These are phyloP conservation scores for Amphicarpaea edgeworthii DNA, from an alignment of 306 rosid species.

Conservation along the genomic window DNA sequence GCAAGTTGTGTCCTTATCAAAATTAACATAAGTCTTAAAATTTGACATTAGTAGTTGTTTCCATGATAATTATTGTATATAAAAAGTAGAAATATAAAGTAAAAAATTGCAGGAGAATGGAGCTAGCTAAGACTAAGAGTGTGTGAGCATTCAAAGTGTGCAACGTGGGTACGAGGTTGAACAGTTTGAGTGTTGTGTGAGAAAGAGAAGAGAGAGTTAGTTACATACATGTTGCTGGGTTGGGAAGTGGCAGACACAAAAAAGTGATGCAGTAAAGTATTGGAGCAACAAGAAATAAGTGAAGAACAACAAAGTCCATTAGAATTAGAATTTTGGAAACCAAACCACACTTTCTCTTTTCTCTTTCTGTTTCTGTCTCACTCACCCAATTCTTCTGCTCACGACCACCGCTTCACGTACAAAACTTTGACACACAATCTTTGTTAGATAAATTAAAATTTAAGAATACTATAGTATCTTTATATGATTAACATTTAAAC, in stretches of 20 bases:
- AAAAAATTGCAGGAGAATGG: neutral
- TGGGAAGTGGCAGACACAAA: neutral
- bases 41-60: neutral
- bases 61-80: neutral
- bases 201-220: neutral
- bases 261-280: slow-evolving; percentile 1
- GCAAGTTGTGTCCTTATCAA: no score
- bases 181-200: neutral
- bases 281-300: neutral
- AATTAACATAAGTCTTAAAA: no score
- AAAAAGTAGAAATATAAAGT: neutral
- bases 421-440: no score
- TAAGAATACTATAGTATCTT: no score
- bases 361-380: neutral
- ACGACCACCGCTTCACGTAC: neutral
- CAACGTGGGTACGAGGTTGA: neutral
- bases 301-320: neutral
- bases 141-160: neutral
- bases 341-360: slow-evolving; percentile 1
- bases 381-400: neutral
- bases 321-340: neutral
- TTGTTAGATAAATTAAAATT: no score
- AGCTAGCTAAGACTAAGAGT: no score
- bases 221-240: slow-evolving; percentile 25
- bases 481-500: no score